Conservation (phyloP, 202 grass and related monocot genomes). For the Brachypodium distachyon region DNA sequence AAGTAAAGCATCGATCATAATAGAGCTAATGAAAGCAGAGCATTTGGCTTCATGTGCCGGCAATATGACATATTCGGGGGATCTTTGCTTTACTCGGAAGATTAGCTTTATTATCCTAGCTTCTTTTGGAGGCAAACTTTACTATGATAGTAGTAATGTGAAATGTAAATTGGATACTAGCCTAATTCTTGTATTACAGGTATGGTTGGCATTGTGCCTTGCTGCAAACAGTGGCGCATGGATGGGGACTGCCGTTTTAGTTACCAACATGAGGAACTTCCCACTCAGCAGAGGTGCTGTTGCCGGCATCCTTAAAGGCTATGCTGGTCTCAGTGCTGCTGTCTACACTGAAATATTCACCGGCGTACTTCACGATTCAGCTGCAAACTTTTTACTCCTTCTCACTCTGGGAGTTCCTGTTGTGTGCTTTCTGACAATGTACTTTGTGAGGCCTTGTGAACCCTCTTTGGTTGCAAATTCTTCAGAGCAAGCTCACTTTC, state of each 20-base stretch:
- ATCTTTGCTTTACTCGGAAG: neutral
- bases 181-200: slow-evolving; percentile 24
- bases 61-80: neutral
- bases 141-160: neutral
- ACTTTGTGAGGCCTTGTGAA: slow-evolving; percentile 64
- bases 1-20: neutral
- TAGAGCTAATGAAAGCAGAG: neutral
- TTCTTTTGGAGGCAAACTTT: neutral
- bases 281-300: slow-evolving; percentile 78
- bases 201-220: slow-evolving; percentile 84
- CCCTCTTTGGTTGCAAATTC: slow-evolving; percentile 75
- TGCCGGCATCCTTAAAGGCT: slow-evolving; percentile 84
- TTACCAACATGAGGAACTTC: slow-evolving; percentile 98
- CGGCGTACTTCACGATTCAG: slow-evolving; percentile 50
- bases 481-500: slow-evolving; percentile 53
- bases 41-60: neutral
- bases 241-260: slow-evolving; percentile 61
- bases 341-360: slow-evolving; percentile 78
- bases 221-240: slow-evolving; percentile 81
- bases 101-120: neutral
- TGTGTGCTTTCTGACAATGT: slow-evolving; percentile 66
- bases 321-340: slow-evolving; percentile 58
- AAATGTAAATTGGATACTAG: neutral
- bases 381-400: slow-evolving; percentile 54
- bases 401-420: slow-evolving; percentile 62